A percentile compares a stretch with the other conserved stretches of the same genome.
Conservation (phyloP, 331 rosid species). For the Quercus lobata region DNA sequence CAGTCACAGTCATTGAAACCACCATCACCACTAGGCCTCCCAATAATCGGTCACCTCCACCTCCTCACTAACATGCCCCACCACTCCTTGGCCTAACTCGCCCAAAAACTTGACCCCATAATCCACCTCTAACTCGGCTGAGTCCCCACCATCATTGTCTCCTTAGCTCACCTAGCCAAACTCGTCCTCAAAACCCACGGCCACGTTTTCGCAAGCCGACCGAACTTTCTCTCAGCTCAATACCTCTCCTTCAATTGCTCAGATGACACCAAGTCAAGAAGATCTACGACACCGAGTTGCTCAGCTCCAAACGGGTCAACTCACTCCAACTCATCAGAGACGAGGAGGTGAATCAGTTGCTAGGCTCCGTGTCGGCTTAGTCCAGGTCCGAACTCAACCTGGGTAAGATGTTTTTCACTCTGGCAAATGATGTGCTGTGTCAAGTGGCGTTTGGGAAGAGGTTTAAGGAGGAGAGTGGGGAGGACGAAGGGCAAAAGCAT, state of each 20-base stretch:
- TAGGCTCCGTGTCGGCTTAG: neutral
- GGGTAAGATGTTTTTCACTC: slow-evolving; percentile 8
- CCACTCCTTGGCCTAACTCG: slow-evolving; percentile 2
- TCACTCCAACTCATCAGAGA: slow-evolving; percentile 18
- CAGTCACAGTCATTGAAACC: neutral
- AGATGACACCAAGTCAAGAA: slow-evolving; percentile 30
- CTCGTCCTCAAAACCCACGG: slow-evolving; percentile 33
- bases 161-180: slow-evolving; percentile 26
- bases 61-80: slow-evolving; percentile 23
- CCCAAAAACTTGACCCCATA: slow-evolving; percentile 31
- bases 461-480: slow-evolving; percentile 4
- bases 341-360: slow-evolving; percentile 22
- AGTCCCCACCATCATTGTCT: slow-evolving; percentile 27
- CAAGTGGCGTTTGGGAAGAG: slow-evolving; percentile 29
- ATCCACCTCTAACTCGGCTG: slow-evolving; percentile 30
- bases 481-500: neutral
- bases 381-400: slow-evolving; percentile 1
- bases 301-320: slow-evolving; percentile 19
- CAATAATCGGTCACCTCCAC: slow-evolving; percentile 39
- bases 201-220: slow-evolving; percentile 27
- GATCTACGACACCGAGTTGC: slow-evolving; percentile 29
- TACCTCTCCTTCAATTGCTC: slow-evolving; percentile 40
- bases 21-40: slow-evolving; percentile 30
- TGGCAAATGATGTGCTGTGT: slow-evolving; percentile 32
- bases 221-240: slow-evolving; percentile 26